Base-by-base conservation (phyloP, 306 rosid genomes). In the Parietaria judaica region DNA sequence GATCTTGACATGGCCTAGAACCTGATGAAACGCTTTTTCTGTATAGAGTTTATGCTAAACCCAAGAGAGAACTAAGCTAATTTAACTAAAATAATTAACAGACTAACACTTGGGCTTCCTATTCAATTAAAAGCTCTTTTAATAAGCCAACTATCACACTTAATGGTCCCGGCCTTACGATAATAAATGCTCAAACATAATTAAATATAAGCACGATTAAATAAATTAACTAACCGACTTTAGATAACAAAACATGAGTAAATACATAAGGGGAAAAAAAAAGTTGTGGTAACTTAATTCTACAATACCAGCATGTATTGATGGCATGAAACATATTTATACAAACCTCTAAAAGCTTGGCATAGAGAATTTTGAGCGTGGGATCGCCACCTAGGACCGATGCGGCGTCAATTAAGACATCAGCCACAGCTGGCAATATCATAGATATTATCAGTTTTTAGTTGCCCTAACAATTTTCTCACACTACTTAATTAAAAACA, bases 361-460 rank as follows among this genome's bases (percentile, higher is more conserved):
- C 64, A 69, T 84, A 89, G 37, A 94, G 80, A 80, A 94, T 89
- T 79, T 79, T 85, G 60, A 89, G 84, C 1, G 99, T 80, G 39
- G 83, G 81, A 75, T 94, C 97, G 43, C 99, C 97, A 51, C 97
- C 91, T 43, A 94, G 87, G 81, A 94, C 99, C 56, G 81, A 86
- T n/a, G 99, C 95, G 43, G 94, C 99, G 55, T 94, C 99, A 45
- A 86, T 86, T 76, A 94, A 83, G 69, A 89, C 97, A 84, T 94
- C 99, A 12, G 99, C 97, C 81, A 89, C 94, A 61, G 99, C 99
- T 94, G 84, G 77, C 46, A 76, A 83, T 68, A 84, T 59, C 7
- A 56, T 62, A 76, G 63, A 72, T 60, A 51, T 66, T 39, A 69
- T 70, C 63, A 74, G 76, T 58, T 54, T 64, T 14, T 15, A 23